A percentile compares a stretch with the other conserved stretches of the same genome.
Conservation (phyloP, 495 filamentous ascomycete species). For the Xanthoparmelia taractica region DNA sequence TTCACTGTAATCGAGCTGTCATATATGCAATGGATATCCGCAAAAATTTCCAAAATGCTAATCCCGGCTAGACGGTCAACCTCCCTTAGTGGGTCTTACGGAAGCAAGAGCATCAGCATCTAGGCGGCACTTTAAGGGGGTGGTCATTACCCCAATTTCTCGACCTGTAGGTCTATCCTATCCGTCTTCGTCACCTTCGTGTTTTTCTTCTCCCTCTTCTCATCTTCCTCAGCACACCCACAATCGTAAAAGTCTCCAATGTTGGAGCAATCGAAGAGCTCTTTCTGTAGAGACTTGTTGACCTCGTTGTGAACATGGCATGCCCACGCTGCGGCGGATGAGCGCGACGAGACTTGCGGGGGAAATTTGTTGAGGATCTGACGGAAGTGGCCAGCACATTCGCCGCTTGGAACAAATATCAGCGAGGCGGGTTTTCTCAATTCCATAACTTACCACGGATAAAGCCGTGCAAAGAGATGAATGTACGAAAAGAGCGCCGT, state of each 20-base stretch:
- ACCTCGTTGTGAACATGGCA: slow-evolving; percentile 94
- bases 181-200: slow-evolving; percentile 11
- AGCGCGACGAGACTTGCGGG: slow-evolving; percentile 81
- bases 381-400: slow-evolving; percentile 89
- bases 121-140: neutral
- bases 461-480: slow-evolving; percentile 82
- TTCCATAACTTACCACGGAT: slow-evolving; percentile 58
- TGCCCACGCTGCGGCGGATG: slow-evolving; percentile 80
- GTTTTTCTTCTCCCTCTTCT: slow-evolving; percentile 22
- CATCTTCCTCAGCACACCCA: slow-evolving; percentile 60
- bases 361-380: slow-evolving; percentile 72
- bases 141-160: slow-evolving; percentile 18
- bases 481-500: slow-evolving; percentile 78
- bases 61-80: neutral
- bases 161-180: slow-evolving; percentile 14
- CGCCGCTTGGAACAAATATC: slow-evolving; percentile 50
- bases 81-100: neutral
- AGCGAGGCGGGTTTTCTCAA: neutral
- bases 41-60: neutral
- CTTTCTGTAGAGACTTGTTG: slow-evolving; percentile 77
- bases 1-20: no score
- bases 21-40: neutral
- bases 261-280: slow-evolving; percentile 76
- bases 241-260: slow-evolving; percentile 95
- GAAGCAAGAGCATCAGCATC: neutral